phyloP scores from a whole-genome alignment of 495 filamentous ascomycete genomes.

The Aspergillus avenaceus region DNA sequence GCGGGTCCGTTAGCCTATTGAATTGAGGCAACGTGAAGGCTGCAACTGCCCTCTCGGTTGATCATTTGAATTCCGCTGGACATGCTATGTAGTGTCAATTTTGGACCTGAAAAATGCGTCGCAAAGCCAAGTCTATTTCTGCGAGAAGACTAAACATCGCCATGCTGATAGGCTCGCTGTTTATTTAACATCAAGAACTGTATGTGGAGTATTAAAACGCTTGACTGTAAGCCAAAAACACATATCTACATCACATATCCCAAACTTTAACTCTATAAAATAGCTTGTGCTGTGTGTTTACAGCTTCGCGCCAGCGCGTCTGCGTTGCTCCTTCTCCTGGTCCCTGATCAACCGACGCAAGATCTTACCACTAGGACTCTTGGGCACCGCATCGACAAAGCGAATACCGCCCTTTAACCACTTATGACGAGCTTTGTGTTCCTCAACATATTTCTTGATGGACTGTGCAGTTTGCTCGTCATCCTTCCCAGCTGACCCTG shows the following conservation, averaged over 20 bases:
- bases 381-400: slow-evolving; percentile 74
- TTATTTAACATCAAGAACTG: too few relatives aligned
- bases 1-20: too few relatives aligned
- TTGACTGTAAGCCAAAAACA: neutral
- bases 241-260: neutral
- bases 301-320: slow-evolving; percentile 56
- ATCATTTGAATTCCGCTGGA: too few relatives aligned
- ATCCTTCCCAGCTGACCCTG: slow-evolving; percentile 53
- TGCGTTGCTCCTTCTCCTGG: slow-evolving; percentile 65
- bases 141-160: too few relatives aligned
- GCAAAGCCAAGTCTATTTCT: too few relatives aligned
- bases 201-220: neutral
- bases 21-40: too few relatives aligned
- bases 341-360: slow-evolving; percentile 76
- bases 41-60: too few relatives aligned
- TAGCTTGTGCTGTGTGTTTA: slow-evolving; percentile 15
- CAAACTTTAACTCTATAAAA: neutral
- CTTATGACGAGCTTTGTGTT: slow-evolving; percentile 84
- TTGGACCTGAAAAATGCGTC: too few relatives aligned
- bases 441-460: slow-evolving; percentile 72
- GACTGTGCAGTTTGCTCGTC: slow-evolving; percentile 56
- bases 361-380: slow-evolving; percentile 93
- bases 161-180: too few relatives aligned
- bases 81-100: too few relatives aligned
- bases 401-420: slow-evolving; percentile 82